Evolutionary conservation across 2,329 filamentous ascomycete species (phyloP).

Genomic region (Trichoderma gracile): DNA sequence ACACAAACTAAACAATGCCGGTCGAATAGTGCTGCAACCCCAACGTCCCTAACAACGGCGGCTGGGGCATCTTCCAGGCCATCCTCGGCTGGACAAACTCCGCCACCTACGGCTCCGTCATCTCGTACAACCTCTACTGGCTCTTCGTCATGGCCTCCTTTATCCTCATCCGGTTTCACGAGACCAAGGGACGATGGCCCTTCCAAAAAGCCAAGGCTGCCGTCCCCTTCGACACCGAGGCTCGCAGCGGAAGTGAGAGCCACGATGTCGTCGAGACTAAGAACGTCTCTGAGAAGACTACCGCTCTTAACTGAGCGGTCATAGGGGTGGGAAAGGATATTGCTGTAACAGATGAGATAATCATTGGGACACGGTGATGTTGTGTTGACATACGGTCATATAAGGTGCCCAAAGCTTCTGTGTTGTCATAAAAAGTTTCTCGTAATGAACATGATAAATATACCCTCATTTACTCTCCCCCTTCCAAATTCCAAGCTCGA

Average conservation of each 20-base stretch:
- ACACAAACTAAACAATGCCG: background rate
- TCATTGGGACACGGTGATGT: background rate
- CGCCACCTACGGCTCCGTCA: conserved; percentile 82
- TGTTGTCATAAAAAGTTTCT: background rate
- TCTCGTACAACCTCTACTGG: conserved; percentile 90
- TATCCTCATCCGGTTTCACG: conserved; percentile 64
- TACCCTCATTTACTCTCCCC: background rate
- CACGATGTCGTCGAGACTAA: conserved; percentile 33
- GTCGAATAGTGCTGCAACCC: conserved; percentile 72
- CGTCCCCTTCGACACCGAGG: conserved; percentile 26
- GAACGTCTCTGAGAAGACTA: conserved; percentile 35
- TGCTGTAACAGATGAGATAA: background rate
- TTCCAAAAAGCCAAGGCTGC: conserved; percentile 42
- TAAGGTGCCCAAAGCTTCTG: background rate
- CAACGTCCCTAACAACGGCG: conserved; percentile 68
- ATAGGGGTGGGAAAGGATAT: too few relatives aligned
- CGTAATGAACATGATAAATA: conserved; percentile 4
- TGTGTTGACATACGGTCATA: background rate
- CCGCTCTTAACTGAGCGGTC: conserved; percentile 18
- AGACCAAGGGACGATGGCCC: conserved; percentile 55
- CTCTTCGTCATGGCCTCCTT: conserved; percentile 71
- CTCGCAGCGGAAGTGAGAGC: conserved; percentile 34
- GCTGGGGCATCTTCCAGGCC: conserved; percentile 86
- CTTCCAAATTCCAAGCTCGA: background rate
- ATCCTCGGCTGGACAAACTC: conserved; percentile 87